phyloP scores from a whole-genome alignment of 2,329 filamentous ascomycete genomes.

The Diatrype stigma region DNA sequence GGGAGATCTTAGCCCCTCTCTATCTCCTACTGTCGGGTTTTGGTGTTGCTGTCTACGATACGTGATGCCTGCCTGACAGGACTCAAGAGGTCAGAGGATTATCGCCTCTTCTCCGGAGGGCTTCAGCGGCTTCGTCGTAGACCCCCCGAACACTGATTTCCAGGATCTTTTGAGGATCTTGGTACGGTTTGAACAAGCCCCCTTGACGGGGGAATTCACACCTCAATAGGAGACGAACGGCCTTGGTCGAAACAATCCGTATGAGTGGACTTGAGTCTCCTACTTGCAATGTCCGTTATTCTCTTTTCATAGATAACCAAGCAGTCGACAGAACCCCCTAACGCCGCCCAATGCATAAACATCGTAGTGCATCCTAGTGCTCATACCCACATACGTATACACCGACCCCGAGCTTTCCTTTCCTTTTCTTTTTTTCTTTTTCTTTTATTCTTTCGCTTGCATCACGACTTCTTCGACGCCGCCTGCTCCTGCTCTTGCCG shows the following conservation, averaged over 20 bases:
- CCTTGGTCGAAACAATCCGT: background rate
- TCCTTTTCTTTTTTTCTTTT: background rate
- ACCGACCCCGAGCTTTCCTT: background rate
- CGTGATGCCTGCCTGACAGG: too few relatives aligned
- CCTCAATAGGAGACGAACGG: too few relatives aligned
- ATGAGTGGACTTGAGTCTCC: background rate
- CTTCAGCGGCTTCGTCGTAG: too few relatives aligned
- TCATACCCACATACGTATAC: background rate
- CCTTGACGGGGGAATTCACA: too few relatives aligned
- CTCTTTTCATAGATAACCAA: background rate
- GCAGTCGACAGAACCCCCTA: background rate
- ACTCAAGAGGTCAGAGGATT: too few relatives aligned
- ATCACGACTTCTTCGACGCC: slow-evolving; percentile 9
- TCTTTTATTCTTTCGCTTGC: background rate
- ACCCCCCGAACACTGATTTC: too few relatives aligned
- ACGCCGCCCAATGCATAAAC: background rate
- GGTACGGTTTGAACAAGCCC: too few relatives aligned
- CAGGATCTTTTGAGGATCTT: too few relatives aligned
- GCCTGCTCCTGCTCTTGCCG: slow-evolving; percentile 31
- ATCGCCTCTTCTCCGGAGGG: too few relatives aligned
- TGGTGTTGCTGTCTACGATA: too few relatives aligned
- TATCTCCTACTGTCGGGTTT: too few relatives aligned
- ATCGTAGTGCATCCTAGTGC: background rate
- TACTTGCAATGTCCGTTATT: background rate
- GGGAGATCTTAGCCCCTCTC: too few relatives aligned